Conservation (phyloP, 2,329 filamentous ascomycete genomes). For the Trichoderma semiorbis region DNA sequence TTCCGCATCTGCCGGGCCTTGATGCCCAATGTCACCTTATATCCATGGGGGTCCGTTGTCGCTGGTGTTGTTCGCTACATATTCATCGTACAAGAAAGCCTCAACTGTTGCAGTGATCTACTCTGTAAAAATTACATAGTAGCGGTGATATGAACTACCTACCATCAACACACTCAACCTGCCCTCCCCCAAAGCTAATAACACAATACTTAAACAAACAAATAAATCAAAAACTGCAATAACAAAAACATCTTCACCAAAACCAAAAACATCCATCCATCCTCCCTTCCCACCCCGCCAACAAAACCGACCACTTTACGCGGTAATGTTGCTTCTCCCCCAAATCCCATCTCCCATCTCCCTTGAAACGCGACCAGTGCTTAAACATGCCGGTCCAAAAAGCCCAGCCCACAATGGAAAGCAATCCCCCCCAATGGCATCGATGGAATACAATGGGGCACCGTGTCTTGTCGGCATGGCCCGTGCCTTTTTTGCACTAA, state of each 20-base stretch:
- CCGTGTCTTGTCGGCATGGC: conserved; percentile 3
- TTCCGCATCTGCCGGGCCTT: background rate
- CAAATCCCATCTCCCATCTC: background rate
- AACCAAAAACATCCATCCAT: background rate
- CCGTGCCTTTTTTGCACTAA: conserved; percentile 4
- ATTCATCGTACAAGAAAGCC: background rate
- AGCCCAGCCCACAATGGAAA: background rate
- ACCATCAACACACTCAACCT: background rate
- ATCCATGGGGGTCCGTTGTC: background rate
- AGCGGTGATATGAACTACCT: background rate
- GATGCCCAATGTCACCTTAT: background rate
- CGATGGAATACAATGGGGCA: background rate
- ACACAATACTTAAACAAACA: background rate
- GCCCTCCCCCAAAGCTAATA: background rate
- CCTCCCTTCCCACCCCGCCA: background rate
- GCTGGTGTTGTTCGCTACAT: background rate
- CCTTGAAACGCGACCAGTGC: background rate
- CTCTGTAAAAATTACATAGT: background rate
- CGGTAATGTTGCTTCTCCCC: background rate
- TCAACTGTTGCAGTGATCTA: background rate
- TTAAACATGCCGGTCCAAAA: background rate
- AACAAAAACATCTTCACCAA: background rate
- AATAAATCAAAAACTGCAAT: background rate
- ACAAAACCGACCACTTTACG: background rate
- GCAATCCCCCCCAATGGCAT: background rate